A percentile compares a stretch with the other conserved stretches of the same genome.
These are phyloP conservation scores for Capsella rubella DNA, from an alignment of 441 rosid genomes.

Conservation along the genomic window DNA sequence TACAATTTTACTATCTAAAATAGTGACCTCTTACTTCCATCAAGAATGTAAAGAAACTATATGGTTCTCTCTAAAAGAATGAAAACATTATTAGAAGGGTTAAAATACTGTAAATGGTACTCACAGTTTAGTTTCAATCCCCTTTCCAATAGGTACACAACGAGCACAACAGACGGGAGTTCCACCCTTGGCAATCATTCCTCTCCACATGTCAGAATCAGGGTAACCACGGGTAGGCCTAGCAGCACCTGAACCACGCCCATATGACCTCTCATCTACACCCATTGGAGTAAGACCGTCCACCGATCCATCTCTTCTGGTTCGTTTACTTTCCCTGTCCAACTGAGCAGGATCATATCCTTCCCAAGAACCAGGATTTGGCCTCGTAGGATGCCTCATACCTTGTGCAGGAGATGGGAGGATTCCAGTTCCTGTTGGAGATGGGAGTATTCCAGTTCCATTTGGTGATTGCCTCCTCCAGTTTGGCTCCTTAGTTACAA, in stretches of 20 bases:
- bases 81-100: constrained; percentile 10
- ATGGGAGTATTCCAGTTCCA: constrained; percentile 62
- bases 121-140: constrained; percentile 69
- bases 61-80: not conserved
- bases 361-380: constrained; percentile 78
- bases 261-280: constrained; percentile 63
- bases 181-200: constrained; percentile 85
- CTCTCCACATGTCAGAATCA: constrained; percentile 76
- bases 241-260: constrained; percentile 48
- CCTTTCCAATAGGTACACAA: constrained; percentile 71
- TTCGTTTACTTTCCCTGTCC: constrained; percentile 75
- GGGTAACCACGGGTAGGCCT: constrained; percentile 43
- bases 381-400: constrained; percentile 65
- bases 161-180: constrained; percentile 80
- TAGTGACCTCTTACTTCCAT: constrained; percentile 5
- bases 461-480: constrained; percentile 81
- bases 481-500: constrained; percentile 52
- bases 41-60: constrained; percentile 15
- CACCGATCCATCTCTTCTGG: constrained; percentile 50
- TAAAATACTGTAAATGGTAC: constrained; percentile 40
- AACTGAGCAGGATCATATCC: constrained; percentile 65
- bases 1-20: not conserved
- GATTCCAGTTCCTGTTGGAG: constrained; percentile 67
- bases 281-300: constrained; percentile 65
- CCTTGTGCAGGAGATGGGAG: constrained; percentile 68